Conservation (phyloP, 208 protist genomes). For the Acanthamoeba castellanii region DNA sequence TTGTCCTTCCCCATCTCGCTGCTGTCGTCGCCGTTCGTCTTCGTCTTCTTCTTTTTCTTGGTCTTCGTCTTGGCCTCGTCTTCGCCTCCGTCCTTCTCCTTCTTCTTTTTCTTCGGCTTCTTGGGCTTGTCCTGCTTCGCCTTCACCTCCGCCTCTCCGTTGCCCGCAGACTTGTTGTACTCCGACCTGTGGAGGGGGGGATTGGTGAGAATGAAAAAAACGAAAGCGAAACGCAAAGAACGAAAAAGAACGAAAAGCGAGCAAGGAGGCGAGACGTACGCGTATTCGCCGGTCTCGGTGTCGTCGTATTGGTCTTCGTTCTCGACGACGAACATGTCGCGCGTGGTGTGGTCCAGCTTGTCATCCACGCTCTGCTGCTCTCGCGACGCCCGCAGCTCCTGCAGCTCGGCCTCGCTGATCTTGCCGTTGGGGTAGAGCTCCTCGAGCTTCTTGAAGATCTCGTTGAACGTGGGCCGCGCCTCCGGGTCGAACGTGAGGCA, state of each 20-base stretch:
- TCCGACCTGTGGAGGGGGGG: not conserved
- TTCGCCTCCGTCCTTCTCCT: not conserved
- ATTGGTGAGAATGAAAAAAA: not conserved
- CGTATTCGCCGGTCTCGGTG: conserved; percentile 17
- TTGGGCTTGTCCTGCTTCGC: not conserved
- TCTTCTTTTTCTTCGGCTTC: conserved; percentile 29
- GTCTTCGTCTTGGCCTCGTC: not conserved
- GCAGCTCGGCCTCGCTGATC: conserved; percentile 49
- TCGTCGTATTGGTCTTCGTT: conserved; percentile 27
- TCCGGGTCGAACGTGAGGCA: conserved; percentile 38
- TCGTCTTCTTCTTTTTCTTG: not conserved
- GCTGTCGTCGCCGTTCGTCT: not conserved
- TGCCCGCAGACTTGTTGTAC: not conserved
- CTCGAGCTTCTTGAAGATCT: conserved; percentile 39
- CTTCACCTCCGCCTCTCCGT: not conserved
- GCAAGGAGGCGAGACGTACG: not conserved
- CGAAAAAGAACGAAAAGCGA: not conserved
- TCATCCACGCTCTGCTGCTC: not conserved
- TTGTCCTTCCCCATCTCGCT: not conserved
- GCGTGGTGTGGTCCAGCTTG: not conserved
- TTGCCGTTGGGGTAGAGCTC: conserved; percentile 64
- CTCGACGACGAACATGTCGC: conserved; percentile 25
- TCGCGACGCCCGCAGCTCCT: not conserved
- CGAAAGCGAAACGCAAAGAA: not conserved
- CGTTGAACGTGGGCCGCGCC: conserved; percentile 50